Conservation (phyloP, 306 rosid genomes). For the Spatholobus suberectus region DNA sequence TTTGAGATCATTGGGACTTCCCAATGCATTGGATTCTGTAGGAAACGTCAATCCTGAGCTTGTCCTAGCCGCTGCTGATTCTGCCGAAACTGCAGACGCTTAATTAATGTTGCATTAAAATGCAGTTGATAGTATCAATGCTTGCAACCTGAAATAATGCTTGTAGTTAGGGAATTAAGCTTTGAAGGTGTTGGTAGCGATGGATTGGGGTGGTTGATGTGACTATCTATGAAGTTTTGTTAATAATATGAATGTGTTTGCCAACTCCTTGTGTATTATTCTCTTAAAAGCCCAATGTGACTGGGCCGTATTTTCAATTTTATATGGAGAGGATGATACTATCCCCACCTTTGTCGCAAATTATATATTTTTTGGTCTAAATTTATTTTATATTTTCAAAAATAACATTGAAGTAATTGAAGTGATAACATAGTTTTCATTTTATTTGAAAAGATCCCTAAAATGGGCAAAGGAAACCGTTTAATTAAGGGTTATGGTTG, state of each 20-base stretch:
- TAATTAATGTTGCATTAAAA: slow-evolving; percentile 26
- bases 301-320: no score
- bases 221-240: background rate
- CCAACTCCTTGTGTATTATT: no score
- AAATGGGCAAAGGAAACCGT: no score
- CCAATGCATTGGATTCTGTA: slow-evolving; percentile 54
- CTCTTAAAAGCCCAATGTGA: no score
- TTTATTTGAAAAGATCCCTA: background rate
- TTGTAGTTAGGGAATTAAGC: background rate
- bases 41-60: slow-evolving; percentile 64
- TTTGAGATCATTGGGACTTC: slow-evolving; percentile 58
- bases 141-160: slow-evolving; percentile 16
- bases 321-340: no score
- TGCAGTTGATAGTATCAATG: background rate
- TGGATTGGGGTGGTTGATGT: background rate
- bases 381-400: background rate
- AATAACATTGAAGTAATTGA: background rate
- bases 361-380: background rate
- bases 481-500: no score
- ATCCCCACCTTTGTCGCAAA: background rate
- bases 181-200: background rate
- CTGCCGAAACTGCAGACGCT: slow-evolving; percentile 63
- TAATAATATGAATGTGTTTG: background rate
- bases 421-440: background rate
- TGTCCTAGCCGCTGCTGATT: slow-evolving; percentile 64